Evolutionary conservation across 2,329 filamentous ascomycete genomes (phyloP), one percentile per base, ranked within the genome.

Genomic region (Trichoderma hamatum): DNA sequence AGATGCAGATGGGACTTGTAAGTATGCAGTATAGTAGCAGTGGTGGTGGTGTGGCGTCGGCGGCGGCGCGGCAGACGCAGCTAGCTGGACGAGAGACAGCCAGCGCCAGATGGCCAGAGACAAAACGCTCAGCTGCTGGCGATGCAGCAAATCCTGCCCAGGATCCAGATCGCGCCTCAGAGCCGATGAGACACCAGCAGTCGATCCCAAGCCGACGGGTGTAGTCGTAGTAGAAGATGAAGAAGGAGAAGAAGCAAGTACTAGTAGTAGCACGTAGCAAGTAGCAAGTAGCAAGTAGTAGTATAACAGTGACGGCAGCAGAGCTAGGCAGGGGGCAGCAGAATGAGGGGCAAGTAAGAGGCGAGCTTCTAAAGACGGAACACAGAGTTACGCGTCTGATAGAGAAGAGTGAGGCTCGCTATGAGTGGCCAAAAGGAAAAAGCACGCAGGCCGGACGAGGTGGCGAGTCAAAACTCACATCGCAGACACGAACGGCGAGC

Each of bases 221-320:
- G 62, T 56, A 56, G 62, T 66, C 21, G 60, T 63, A 63, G 62
- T 56, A 43, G 39, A 43, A 43, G 39, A 43, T n/a, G n/a, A n/a
- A n/a, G n/a, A n/a, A n/a, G n/a, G n/a, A n/a, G n/a, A n/a, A n/a
- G n/a, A n/a, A n/a, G n/a, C n/a, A n/a, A n/a, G n/a, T n/a, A n/a
- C n/a, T n/a, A n/a, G n/a, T n/a, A n/a, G n/a, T n/a, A 43, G 39
- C 39, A 43, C 19, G 39, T 10, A 11, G n/a, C n/a, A n/a, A n/a
- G n/a, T n/a, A n/a, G n/a, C n/a, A n/a, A n/a, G n/a, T n/a, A n/a
- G n/a, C n/a, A n/a, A n/a, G n/a, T n/a, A 34, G 32, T 10, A 34
- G 9, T 43, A 43, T 39, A 30, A 30, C 30, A 30, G 30, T 14
- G 34, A 34, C 14, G 6, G 36, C 36, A 43, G 36, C 16, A 43